Evolutionary conservation across 768 basidiomycete species (phyloP).

Genomic region (Exsudoporus frostii): DNA sequence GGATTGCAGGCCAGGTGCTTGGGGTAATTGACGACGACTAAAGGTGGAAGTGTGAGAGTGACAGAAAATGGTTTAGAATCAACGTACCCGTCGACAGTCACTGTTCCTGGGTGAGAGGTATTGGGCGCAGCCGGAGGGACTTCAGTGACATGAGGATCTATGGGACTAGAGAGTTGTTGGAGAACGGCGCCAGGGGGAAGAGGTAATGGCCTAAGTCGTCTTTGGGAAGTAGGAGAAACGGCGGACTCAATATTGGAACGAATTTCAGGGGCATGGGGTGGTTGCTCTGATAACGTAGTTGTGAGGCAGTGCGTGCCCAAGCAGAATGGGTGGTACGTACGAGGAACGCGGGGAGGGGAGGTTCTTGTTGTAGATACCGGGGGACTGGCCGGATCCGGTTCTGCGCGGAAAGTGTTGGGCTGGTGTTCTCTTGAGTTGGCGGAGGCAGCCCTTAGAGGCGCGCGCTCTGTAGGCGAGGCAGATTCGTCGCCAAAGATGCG

Average conservation of each 20-base stretch:
- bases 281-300: slow-evolving; percentile 8
- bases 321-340: slow-evolving; percentile 14
- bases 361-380: slow-evolving; percentile 10
- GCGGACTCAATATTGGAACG: slow-evolving; percentile 22
- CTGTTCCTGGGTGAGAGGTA: slow-evolving; percentile 25
- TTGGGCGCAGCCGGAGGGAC: slow-evolving; percentile 6
- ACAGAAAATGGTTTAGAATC: neutral
- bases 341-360: slow-evolving; percentile 20
- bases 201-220: slow-evolving; percentile 28
- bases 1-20: slow-evolving; percentile 21
- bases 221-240: slow-evolving; percentile 30
- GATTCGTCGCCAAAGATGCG: slow-evolving; percentile 57
- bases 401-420: slow-evolving; percentile 19
- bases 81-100: slow-evolving; percentile 25
- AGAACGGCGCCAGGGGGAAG: slow-evolving; percentile 23
- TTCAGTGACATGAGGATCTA: slow-evolving; percentile 18
- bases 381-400: slow-evolving; percentile 13
- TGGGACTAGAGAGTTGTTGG: slow-evolving; percentile 10
- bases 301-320: neutral
- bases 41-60: neutral
- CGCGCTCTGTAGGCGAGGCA: slow-evolving; percentile 30
- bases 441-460: slow-evolving; percentile 16
- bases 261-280: slow-evolving; percentile 16
- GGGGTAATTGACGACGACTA: slow-evolving; percentile 32
- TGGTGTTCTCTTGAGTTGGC: slow-evolving; percentile 19